Base-by-base conservation (phyloP, 2,329 filamentous ascomycete species). In the Neofusicoccum kwambonambiense region DNA sequence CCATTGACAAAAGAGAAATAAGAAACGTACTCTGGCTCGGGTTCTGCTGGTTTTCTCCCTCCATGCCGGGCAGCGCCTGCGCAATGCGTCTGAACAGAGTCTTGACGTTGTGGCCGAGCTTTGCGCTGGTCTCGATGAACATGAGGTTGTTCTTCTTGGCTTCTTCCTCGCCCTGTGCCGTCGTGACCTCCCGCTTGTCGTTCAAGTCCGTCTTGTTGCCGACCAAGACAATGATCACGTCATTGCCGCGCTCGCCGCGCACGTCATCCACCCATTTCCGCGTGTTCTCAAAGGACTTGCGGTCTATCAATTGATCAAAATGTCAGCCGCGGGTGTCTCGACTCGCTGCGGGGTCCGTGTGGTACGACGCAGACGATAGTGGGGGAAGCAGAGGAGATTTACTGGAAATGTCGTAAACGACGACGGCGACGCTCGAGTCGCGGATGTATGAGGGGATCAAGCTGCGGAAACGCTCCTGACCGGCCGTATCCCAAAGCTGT, bases 261-360 rank as follows among this genome's bases (percentile, higher is more conserved):
- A 99, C 95, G 76, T 99, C 95, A 76, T 99, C 95, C 70, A 99
- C 96, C 95, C 96, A 99, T 85, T 99, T 99, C 75, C 93, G 89
- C 63, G 95, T 99, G 81, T 99, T 97, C 77, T 97, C 91, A 83
- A 99, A 99, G 27, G 93, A 96, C 81, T 98, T 97, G 69, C 90
- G 90, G 78, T 95, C 89, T 91, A 72, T 3, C 15, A 8, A 13
- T 47, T 22, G 35, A 15, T 27, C 13, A 13, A 22, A 39, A 62
- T 17, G 64, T 66, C 45, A 64, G 58, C 54, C 58, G 19, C 57
- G 11, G 8, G 37, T 11, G 64, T 17, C 60, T 51, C 35, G 34
- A 45, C 15, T 22, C 12, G 56, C 41, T 17, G 45, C 44, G 27
- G 12, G 45, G 35, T 50, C 35, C 8, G 44, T 19, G 35, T 41